Base-by-base conservation (phyloP, 2,329 filamentous ascomycete species). In the Beauveria rudraprayagi region DNA sequence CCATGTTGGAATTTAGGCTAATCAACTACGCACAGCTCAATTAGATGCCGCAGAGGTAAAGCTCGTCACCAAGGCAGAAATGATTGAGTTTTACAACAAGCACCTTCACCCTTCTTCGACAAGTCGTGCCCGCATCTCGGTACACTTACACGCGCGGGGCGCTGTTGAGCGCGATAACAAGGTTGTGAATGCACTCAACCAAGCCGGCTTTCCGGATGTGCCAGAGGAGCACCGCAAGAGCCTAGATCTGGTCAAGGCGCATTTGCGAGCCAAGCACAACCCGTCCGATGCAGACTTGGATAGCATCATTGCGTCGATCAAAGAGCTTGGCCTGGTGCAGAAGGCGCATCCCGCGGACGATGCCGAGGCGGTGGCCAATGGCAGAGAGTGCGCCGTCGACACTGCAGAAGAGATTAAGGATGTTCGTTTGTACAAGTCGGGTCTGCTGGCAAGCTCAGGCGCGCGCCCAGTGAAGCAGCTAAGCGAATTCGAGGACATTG, bases 401-500 rank as follows among this genome's bases (percentile, higher is more conserved):
- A 62, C 65, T 14, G 72, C 86, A 1, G 74, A 81, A 19, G 76
- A 88, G 57, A 92, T 97, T 67, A 85, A 84, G 52, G 90, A 96
- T 70, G 88, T 96, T 3, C 82, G 88, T 63, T 81, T 83, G 34
- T 97, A 88, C 82, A 96, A 94, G 80, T 86, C 90, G 0, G 80
- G 84, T 16, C 78, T 97, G 67, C 78, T 83, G 62, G 82, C 91
- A 30, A 94, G 87, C 65, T 80, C 83, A 24, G 93, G 90, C 1
- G 85, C 92, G 1, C 81, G 81, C 63, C 84, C 92, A 0, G 83
- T 90, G 34, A 87, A 83, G 69, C 88, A 94, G 66, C 73, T 97
- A 61, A 88, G 81, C 64, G 89, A 92, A 69, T 97, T 93, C 73
- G 90, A 96, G 71, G 93, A 97, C 63, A 79, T 87, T 63, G 91